phyloP scores from a whole-genome alignment of 371 early-diverging fungal genomes.

The Rhizopus delemar region DNA sequence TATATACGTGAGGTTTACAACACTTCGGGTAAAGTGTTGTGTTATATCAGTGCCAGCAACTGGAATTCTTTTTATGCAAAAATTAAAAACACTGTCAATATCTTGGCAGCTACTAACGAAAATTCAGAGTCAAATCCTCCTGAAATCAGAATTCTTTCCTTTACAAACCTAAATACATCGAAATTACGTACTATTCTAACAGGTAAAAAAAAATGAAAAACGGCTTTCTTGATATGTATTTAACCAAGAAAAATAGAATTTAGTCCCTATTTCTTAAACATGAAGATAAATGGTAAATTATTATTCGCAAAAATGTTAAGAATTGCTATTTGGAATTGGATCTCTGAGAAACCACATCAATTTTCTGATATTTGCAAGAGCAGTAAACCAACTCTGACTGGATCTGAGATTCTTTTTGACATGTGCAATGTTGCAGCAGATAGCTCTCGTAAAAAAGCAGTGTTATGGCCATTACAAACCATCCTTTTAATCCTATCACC shows the following conservation, averaged over 20 bases:
- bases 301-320: constrained; percentile 68
- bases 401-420: constrained; percentile 79
- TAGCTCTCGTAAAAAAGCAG: constrained; percentile 55
- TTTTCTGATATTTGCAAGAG: constrained; percentile 65
- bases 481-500: constrained; percentile 78
- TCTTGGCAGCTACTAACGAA: constrained; percentile 27
- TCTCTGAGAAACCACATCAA: constrained; percentile 73
- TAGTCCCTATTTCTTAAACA: constrained; percentile 59
- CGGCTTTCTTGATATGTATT: background rate
- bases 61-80: constrained; percentile 74
- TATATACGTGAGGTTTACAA: constrained; percentile 56
- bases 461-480: constrained; percentile 81
- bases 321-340: constrained; percentile 86
- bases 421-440: constrained; percentile 69
- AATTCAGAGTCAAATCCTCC: constrained; percentile 29
- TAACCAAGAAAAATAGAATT: constrained; percentile 48
- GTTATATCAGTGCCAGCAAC: constrained; percentile 79
- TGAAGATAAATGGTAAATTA: constrained; percentile 66
- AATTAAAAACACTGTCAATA: constrained; percentile 43
- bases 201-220: constrained; percentile 23
- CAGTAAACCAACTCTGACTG: constrained; percentile 65
- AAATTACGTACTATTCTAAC: constrained; percentile 32
- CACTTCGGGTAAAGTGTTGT: constrained; percentile 69
- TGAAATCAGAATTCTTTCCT: constrained; percentile 39
- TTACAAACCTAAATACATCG: constrained; percentile 27